Evolutionary conservation across 2,329 filamentous ascomycete species (phyloP).

Genomic region (Fusarium torulosum): DNA sequence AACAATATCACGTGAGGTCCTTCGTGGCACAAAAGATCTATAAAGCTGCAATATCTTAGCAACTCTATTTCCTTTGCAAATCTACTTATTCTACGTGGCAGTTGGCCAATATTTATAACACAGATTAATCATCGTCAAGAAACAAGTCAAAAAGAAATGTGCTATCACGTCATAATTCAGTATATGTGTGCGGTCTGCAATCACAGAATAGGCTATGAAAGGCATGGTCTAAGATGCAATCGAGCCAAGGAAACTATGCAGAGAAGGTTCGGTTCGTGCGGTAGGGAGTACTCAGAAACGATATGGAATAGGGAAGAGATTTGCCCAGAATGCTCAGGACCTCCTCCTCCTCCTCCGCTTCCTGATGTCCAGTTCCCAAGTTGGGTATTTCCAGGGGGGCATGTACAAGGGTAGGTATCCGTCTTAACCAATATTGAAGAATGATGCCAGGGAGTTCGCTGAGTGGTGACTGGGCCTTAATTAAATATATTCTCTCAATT

Average conservation of each 20-base stretch:
- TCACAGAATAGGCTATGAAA: constrained; percentile 2
- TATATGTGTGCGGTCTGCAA: constrained; percentile 11
- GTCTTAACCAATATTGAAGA: neutral
- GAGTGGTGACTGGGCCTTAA: too few relatives aligned
- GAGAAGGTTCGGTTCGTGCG: neutral
- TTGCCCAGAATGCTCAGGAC: neutral
- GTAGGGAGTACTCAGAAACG: neutral
- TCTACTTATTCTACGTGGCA: too few relatives aligned
- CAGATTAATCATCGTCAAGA: too few relatives aligned
- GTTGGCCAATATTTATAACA: too few relatives aligned
- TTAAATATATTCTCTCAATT: too few relatives aligned
- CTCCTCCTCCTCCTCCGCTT: neutral
- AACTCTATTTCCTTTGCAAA: too few relatives aligned
- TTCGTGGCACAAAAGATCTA: too few relatives aligned
- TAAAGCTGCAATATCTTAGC: too few relatives aligned
- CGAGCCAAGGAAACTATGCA: neutral
- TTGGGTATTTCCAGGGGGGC: neutral
- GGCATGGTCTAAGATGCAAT: neutral
- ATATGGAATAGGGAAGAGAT: constrained; percentile 7
- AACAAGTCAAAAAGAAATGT: too few relatives aligned
- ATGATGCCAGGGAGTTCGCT: neutral
- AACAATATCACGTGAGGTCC: too few relatives aligned
- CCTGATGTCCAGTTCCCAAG: neutral
- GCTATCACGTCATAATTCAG: constrained; percentile 6
- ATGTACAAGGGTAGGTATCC: neutral